These are phyloP conservation scores for Saturnispora silvae DNA, from an alignment of 805 yeast species.

Conservation along the genomic window DNA sequence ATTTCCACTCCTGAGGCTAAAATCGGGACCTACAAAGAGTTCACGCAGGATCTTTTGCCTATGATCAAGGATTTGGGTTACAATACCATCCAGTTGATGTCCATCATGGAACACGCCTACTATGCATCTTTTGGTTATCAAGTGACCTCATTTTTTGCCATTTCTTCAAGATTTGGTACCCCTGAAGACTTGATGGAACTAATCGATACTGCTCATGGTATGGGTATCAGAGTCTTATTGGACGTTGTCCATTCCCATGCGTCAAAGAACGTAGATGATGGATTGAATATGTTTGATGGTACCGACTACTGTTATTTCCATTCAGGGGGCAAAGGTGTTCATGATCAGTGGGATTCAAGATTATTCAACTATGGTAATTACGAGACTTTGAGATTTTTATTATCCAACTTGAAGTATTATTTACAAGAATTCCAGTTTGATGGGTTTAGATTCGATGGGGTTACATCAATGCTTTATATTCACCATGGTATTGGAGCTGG, in stretches of 20 bases:
- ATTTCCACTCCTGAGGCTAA: constrained; percentile 86
- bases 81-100: constrained; percentile 92
- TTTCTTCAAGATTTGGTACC: constrained; percentile 82
- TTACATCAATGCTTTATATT: constrained; percentile 80
- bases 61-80: constrained; percentile 76
- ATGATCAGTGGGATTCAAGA: constrained; percentile 94
- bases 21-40: constrained; percentile 77
- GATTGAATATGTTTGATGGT: constrained; percentile 87
- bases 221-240: constrained; percentile 76
- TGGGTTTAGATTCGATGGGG: constrained; percentile 96
- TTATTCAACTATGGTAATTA: constrained; percentile 84
- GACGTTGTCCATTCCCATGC: constrained; percentile 97
- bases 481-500: constrained; percentile 91
- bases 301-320: constrained; percentile 94
- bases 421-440: constrained; percentile 79
- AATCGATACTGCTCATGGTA: constrained; percentile 81
- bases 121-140: constrained; percentile 98
- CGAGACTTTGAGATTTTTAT: constrained; percentile 79
- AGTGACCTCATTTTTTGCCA: constrained; percentile 84
- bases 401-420: constrained; percentile 76
- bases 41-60: constrained; percentile 74
- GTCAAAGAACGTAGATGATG: constrained; percentile 88
- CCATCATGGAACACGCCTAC: constrained; percentile 97
- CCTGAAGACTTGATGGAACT: constrained; percentile 91
- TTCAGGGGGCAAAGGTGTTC: constrained; percentile 74